Conservation (phyloP, 768 basidiomycete species). For the Xerocomellus amylosporus region DNA sequence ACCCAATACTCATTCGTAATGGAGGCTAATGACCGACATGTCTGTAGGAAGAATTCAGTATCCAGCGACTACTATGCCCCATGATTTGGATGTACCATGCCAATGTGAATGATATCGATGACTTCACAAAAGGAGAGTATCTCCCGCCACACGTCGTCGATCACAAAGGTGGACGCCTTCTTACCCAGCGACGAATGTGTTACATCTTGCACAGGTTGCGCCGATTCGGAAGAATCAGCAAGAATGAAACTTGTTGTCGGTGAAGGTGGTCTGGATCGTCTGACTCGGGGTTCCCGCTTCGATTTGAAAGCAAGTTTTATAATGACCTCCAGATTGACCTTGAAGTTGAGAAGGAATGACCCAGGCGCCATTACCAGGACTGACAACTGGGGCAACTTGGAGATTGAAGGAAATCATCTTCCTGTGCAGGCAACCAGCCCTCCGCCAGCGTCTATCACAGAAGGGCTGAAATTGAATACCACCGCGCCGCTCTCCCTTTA, state of each 20-base stretch:
- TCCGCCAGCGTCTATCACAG: no score
- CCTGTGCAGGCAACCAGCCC: no score
- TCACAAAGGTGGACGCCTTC: not conserved
- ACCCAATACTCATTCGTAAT: not conserved
- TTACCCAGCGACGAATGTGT: not conserved
- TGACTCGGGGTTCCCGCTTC: not conserved
- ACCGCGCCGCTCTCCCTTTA: no score
- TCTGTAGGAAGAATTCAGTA: no score
- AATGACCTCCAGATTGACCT: not conserved
- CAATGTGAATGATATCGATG: no score
- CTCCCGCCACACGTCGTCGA: slow-evolving; percentile 1
- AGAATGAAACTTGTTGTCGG: not conserved
- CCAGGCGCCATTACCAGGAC: not conserved
- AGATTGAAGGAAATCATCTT: no score
- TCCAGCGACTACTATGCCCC: no score
- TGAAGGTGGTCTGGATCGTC: not conserved
- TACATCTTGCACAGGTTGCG: not conserved
- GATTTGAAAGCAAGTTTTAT: not conserved
- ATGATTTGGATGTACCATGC: no score
- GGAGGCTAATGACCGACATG: not conserved
- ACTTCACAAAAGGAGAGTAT: no score
- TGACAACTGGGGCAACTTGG: no score
- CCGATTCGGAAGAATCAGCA: no score
- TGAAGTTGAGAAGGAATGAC: not conserved
- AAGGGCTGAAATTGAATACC: no score